Base-by-base conservation (phyloP, 345 rosid species). In the Brassica cretica region DNA sequence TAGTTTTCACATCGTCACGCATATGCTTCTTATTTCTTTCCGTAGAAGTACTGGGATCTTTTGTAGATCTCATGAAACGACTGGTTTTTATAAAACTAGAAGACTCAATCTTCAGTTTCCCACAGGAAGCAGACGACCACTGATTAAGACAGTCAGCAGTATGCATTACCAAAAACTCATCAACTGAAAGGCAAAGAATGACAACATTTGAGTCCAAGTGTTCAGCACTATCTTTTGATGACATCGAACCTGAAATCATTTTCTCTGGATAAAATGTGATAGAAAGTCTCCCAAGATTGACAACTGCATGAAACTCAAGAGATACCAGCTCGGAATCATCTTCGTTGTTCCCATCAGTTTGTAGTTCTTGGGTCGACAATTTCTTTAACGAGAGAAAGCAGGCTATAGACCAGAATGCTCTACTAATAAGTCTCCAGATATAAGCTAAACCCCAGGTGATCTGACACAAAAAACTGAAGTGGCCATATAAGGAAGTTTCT, bases 131-230 rank as follows among this genome's bases (percentile, higher is more conserved):
- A 69, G 86, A 84, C 27, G 84, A 30, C 27, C 86, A 82, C 75
- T 86, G 87, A 68, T 82, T 82, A 79, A 83, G 76, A 82, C 83
- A 75, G 70, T 82, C 86, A 78, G 76, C 85, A 63, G 68, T 63
- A 74, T 80, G 88, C 77, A 82, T 76, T 10, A 90, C 76, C 61
- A 89, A 75, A 56, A 88, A 35, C 49, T 83, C 82, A 78, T 90
- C 86, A 80, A 85, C 71, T n/a, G 85, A 84, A 73, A 94, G 78
- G 85, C 84, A 80, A 72, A 92, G 84, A 19, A 84, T 86, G 70
- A 75, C 78, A 44, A 81, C 62, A 78, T 88, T 82, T 66, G 86
- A 82, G 76, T 70, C 71, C 10, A 82, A 63, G 64, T 75, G 82
- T 74, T 86, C 85, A 73, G 65, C 61, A 67, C 30, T 79, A 30